Conservation (phyloP, 208 protist species). For the Histomonas meleagridis region DNA sequence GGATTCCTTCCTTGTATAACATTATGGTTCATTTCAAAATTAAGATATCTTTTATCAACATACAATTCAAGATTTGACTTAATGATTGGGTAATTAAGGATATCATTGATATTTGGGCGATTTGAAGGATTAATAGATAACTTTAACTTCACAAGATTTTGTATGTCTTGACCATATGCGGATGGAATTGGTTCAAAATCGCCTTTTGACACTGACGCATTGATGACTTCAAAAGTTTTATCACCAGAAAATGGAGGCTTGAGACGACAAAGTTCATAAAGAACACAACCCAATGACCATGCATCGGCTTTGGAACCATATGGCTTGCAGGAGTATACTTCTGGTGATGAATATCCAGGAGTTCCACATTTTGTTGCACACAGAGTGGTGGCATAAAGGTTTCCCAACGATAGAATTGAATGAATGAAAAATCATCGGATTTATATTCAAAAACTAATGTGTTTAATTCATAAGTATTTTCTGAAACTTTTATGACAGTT, state of each 20-base stretch:
- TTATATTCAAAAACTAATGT: no score
- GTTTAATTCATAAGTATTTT: no score
- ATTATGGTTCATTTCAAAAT: neutral
- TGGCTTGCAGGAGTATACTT: neutral
- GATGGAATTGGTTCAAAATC: neutral
- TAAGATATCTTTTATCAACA: neutral
- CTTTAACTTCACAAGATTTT: neutral
- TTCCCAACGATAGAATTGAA: no score
- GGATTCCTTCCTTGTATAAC: no score
- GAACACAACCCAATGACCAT: neutral
- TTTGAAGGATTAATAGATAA: neutral
- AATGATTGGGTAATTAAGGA: neutral
- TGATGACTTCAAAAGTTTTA: neutral
- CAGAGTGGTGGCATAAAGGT: no score
- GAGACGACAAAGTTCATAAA: neutral
- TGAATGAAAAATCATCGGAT: no score
- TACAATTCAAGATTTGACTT: neutral
- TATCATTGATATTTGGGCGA: neutral
- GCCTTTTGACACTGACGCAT: neutral
- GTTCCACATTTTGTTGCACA: slow-evolving; percentile 51
- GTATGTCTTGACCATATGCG: neutral
- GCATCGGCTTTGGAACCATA: neutral
- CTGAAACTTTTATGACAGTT: no score
- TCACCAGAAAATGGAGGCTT: neutral
- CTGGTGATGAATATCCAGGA: slow-evolving; percentile 55